Conservation (phyloP, 1,284 basidiomycete genomes). For the Cronartium quercuum region DNA sequence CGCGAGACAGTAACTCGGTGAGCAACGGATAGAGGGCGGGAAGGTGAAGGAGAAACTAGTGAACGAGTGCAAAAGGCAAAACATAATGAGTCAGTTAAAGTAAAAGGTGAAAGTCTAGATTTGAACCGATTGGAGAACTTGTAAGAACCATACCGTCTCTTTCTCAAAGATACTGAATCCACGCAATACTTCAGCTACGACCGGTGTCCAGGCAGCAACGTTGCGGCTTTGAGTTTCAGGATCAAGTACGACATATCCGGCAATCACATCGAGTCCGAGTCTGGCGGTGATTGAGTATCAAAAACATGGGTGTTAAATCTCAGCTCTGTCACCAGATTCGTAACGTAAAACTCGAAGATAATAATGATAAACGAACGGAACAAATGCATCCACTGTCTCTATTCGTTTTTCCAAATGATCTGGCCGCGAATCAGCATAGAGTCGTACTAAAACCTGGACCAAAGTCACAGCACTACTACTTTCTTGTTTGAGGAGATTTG, state of each 20-base stretch:
- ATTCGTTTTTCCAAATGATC: slow-evolving; percentile 73
- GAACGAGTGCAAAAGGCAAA: not conserved
- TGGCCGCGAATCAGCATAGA: slow-evolving; percentile 86
- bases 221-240: slow-evolving; percentile 90
- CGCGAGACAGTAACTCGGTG: slow-evolving; percentile 12
- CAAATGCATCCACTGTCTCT: slow-evolving; percentile 77
- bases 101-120: not conserved
- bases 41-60: slow-evolving; percentile 12
- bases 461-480: slow-evolving; percentile 92
- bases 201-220: slow-evolving; percentile 94
- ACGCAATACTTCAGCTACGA: slow-evolving; percentile 83
- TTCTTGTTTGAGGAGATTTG: slow-evolving; percentile 96
- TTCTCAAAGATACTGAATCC: slow-evolving; percentile 85
- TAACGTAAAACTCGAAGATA: not conserved
- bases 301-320: not conserved
- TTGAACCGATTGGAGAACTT: not conserved
- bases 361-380: slow-evolving; percentile 63
- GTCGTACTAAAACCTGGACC: slow-evolving; percentile 80
- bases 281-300: slow-evolving; percentile 51
- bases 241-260: slow-evolving; percentile 83
- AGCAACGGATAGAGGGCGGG: slow-evolving; percentile 28
- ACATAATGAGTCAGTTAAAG: not conserved
- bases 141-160: slow-evolving; percentile 63
- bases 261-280: slow-evolving; percentile 79
- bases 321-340: not conserved